Conservation (phyloP, 148 eudicot genomes). For the Rhododendron mucronatum region DNA sequence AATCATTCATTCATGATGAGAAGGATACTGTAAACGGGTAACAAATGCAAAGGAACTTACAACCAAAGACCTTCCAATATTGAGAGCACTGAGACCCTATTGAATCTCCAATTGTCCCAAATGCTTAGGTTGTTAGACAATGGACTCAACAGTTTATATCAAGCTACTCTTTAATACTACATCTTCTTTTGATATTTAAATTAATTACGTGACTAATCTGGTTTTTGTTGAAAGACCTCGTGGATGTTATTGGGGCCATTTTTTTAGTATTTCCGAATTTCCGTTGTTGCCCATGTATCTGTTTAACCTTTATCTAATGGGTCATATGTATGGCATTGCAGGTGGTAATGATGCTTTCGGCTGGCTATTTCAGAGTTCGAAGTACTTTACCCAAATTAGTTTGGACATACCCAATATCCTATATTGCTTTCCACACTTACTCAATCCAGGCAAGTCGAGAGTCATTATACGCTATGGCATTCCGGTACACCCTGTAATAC, state of each 20-base stretch:
- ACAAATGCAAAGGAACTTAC: not conserved
- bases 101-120: not conserved
- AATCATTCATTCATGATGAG: not conserved
- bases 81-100: not conserved
- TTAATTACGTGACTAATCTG: not conserved
- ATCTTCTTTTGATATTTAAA: not conserved
- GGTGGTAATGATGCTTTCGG: slow-evolving; percentile 94
- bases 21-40: not conserved
- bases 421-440: slow-evolving; percentile 85
- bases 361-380: slow-evolving; percentile 88
- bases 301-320: not conserved
- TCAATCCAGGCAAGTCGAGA: slow-evolving; percentile 73
- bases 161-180: not conserved
- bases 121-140: not conserved
- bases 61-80: not conserved
- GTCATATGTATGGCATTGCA: slow-evolving; percentile 27
- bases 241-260: not conserved
- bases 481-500: not conserved
- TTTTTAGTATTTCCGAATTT: not conserved
- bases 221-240: not conserved
- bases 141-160: not conserved
- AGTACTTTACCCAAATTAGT: slow-evolving; percentile 71
- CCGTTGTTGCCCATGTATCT: not conserved
- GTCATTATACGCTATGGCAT: not conserved
- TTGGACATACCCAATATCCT: slow-evolving; percentile 92